Conservation (phyloP, 2,329 filamentous ascomycete species). For the Pseudogymnoascus sp. region DNA sequence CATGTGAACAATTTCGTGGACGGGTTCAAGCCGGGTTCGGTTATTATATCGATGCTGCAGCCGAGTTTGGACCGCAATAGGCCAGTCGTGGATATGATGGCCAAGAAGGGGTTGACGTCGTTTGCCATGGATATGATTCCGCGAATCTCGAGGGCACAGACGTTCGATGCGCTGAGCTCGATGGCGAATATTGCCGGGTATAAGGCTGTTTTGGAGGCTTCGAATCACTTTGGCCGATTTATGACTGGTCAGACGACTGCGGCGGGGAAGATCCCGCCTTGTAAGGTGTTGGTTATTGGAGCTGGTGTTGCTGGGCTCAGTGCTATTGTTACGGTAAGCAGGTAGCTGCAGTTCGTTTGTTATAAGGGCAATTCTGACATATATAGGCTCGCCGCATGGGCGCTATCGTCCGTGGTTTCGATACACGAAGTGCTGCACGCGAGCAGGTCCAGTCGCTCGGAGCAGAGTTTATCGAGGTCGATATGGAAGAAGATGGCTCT, state of each 20-base stretch:
- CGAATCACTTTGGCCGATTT: slow-evolving; percentile 83
- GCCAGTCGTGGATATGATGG: slow-evolving; percentile 65
- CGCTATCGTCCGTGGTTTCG: slow-evolving; percentile 83
- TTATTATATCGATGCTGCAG: slow-evolving; percentile 77
- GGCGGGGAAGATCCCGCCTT: slow-evolving; percentile 81
- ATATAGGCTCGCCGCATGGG: slow-evolving; percentile 68
- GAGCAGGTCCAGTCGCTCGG: slow-evolving; percentile 89
- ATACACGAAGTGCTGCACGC: slow-evolving; percentile 79
- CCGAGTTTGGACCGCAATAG: slow-evolving; percentile 64
- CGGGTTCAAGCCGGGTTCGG: slow-evolving; percentile 60
- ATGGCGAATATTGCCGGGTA: slow-evolving; percentile 96
- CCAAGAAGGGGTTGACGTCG: slow-evolving; percentile 61
- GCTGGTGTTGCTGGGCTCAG: slow-evolving; percentile 84
- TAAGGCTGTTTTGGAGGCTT: slow-evolving; percentile 84
- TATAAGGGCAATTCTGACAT: slow-evolving; percentile 12
- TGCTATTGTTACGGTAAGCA: slow-evolving; percentile 67
- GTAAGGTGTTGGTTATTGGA: slow-evolving; percentile 84
- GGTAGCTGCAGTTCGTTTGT: background rate
- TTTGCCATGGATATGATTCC: slow-evolving; percentile 95
- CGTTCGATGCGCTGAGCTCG: slow-evolving; percentile 79
- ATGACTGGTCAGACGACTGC: slow-evolving; percentile 86
- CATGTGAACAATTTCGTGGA: slow-evolving; percentile 52
- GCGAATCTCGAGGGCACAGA: slow-evolving; percentile 79
- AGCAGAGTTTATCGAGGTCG: slow-evolving; percentile 84
- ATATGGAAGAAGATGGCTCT: slow-evolving; percentile 75